Evolutionary conservation across 2,329 filamentous ascomycete genomes (phyloP), one percentile per base, ranked within the genome.

Genomic region (Botrytis deweyae): DNA sequence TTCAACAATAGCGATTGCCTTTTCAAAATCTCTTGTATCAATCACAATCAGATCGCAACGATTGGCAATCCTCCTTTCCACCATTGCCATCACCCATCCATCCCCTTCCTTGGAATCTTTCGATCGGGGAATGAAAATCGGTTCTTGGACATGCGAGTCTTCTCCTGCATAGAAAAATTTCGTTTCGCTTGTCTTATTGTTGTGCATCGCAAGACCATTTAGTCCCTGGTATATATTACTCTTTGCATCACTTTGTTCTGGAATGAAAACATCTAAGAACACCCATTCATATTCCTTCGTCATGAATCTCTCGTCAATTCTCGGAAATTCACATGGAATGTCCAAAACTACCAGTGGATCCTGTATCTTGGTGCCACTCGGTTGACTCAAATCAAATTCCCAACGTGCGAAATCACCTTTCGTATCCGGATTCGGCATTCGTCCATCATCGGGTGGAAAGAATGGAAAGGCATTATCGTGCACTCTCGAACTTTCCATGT

Each of bases 71-170:
- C 85, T 82, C 62, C 77, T 78, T 52, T 80, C 79, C 4, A 79
- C 64, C n/a, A 81, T 64, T 0, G 75, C 78, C 25, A 81, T 77
- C 4, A 81, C 73, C 67, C 78, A 81, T 1, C 80, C 80, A 44
- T 81, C 80, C 4, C 80, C 80, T 70, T 81, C 80, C 2, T 61
- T 38, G 68, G 76, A 66, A 33, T 81, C 81, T 2, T 82, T 81
- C 0, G 79, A 78, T 46, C 81, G 81, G 0, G 87, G 86, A 20
- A 88, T 84, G 73, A 88, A 88, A 0, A 86, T 84, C 0, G 87
- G 87, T 75, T 88, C 87, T 77, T 88, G 87, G 75, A 87, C 85
- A 0, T 85, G 85, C 40, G 82, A 80, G 16, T 79, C 82, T 40
- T 80, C 81, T 1, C 81, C 83, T 33, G 80, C 82, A 75, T 79